Percentiles rank a stretch among this genome's conserved stretches.
phyloP scores from a whole-genome alignment of 495 filamentous ascomycete species.

The Ramalina peruviana region DNA sequence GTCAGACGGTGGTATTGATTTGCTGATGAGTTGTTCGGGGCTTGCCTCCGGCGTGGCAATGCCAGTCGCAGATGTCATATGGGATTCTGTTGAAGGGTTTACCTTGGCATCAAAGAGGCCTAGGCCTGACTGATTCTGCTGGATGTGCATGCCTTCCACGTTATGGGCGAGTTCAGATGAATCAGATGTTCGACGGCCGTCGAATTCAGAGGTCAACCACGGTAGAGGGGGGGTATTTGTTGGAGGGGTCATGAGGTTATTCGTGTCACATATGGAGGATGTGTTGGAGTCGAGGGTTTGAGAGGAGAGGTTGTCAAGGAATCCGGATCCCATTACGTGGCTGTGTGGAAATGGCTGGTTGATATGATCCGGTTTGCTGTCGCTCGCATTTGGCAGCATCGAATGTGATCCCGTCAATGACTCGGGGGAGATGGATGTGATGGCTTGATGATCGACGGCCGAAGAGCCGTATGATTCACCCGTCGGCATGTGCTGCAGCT shows the following conservation, averaged over 20 bases:
- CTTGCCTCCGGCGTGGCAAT: constrained; percentile 26
- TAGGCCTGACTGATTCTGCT: constrained; percentile 8
- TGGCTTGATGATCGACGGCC: background rate
- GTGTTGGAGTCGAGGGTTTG: constrained; percentile 12
- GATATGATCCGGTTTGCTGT: background rate
- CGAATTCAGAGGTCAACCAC: constrained; percentile 3
- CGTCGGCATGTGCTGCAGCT: background rate
- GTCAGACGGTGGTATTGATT: constrained; percentile 20
- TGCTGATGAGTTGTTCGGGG: background rate
- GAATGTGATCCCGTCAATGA: background rate
- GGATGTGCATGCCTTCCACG: constrained; percentile 12
- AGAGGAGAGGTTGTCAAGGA: constrained; percentile 11
- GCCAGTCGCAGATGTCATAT: constrained; percentile 22
- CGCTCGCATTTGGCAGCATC: background rate
- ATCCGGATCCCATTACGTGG: background rate
- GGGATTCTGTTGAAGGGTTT: constrained; percentile 25
- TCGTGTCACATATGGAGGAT: constrained; percentile 12
- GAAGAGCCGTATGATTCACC: background rate
- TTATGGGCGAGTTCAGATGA: constrained; percentile 14
- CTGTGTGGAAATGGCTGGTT: background rate
- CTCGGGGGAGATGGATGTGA: background rate
- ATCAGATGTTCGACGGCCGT: constrained; percentile 11
- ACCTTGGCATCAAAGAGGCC: constrained; percentile 18
- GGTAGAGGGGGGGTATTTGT: constrained; percentile 12
- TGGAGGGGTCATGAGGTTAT: constrained; percentile 14